Percentiles rank a stretch among this genome's conserved stretches.
Conservation (phyloP, 2,329 filamentous ascomycete species). For the Leptodontidium sp. region DNA sequence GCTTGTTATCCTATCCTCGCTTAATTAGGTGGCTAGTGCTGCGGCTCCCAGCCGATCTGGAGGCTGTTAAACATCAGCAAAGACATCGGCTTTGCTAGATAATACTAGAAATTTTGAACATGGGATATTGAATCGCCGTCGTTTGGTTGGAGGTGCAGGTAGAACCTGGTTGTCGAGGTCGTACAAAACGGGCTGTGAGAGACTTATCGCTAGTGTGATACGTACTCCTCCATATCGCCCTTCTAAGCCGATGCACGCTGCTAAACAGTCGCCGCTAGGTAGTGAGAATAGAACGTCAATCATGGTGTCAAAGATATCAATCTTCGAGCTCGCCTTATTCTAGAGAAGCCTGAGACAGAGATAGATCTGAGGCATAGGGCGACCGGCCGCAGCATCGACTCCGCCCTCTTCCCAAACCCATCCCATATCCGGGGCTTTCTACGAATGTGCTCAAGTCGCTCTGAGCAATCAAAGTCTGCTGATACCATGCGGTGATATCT, state of each 20-base stretch:
- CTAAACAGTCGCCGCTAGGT: not conserved
- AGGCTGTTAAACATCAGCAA: not conserved
- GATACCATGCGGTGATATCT: not conserved
- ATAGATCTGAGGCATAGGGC: constrained; percentile 2
- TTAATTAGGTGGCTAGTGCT: not conserved
- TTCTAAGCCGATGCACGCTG: not conserved
- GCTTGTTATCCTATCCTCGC: not conserved
- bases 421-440: no score
- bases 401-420: not conserved
- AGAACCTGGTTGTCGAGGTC: not conserved
- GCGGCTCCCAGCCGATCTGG: not conserved
- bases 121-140: not conserved
- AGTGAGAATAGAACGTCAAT: not conserved
- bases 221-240: not conserved
- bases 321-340: not conserved
- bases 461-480: not conserved
- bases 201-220: not conserved
- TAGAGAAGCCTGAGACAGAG: not conserved
- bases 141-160: not conserved
- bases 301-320: not conserved
- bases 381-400: not conserved
- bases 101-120: not conserved
- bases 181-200: not conserved
- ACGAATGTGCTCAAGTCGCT: not conserved
- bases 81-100: not conserved